These are phyloP conservation scores for Schizosaccharomyces cryophilus DNA, from an alignment of 805 yeast species.

Conservation along the genomic window DNA sequence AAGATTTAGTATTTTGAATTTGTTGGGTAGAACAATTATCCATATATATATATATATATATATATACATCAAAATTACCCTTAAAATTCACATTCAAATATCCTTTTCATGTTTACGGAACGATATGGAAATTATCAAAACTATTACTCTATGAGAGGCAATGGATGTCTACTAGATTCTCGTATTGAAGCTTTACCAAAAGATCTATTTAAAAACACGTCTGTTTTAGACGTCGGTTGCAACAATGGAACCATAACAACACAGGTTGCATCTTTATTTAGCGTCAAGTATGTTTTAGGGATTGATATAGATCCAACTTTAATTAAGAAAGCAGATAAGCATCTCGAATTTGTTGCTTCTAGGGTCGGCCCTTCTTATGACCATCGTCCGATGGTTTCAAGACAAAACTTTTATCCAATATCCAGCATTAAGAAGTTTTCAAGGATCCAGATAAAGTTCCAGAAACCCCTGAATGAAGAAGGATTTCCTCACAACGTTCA, in stretches of 20 bases:
- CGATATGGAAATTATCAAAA: neutral
- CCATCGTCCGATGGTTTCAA: neutral
- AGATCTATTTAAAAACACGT: neutral
- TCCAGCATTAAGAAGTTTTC: neutral
- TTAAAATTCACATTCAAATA: too few species aligned
- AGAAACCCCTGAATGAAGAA: neutral
- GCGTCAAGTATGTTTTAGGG: neutral
- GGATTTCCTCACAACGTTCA: neutral
- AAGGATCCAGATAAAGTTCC: neutral
- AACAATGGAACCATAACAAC: neutral
- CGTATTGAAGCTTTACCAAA: neutral
- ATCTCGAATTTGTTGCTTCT: neutral
- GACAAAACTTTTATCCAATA: neutral
- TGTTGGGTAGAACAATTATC: neutral
- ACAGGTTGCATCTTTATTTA: neutral
- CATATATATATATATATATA: neutral
- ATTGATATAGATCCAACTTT: neutral
- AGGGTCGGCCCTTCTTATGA: neutral
- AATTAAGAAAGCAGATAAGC: neutral
- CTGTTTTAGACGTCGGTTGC: neutral
- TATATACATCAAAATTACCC: too few species aligned
- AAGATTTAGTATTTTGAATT: neutral
- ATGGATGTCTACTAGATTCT: neutral
- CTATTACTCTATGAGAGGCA: neutral
- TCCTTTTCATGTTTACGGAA: neutral